Evolutionary conservation across 2,329 filamentous ascomycete genomes (phyloP).

Genomic region (Fusarium sp.): DNA sequence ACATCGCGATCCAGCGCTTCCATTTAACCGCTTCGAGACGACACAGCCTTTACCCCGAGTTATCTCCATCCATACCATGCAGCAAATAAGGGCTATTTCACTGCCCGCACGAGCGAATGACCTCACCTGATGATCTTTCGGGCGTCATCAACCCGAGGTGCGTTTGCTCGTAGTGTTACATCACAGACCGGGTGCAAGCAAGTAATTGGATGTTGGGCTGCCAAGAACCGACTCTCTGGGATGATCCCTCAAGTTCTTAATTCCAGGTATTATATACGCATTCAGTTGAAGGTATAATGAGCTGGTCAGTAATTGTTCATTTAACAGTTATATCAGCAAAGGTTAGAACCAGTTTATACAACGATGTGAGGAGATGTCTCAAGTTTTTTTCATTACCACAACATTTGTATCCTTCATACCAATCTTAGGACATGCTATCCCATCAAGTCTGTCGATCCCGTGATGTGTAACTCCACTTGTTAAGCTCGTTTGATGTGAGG

Average conservation of each 20-base stretch:
- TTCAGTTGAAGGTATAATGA: too few relatives aligned
- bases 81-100: background rate
- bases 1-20: background rate
- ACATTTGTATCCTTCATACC: too few relatives aligned
- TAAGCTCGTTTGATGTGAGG: background rate
- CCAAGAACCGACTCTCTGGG: background rate
- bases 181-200: background rate
- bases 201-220: background rate
- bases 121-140: constrained; percentile 3
- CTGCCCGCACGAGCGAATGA: constrained; percentile 11
- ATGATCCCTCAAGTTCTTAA: background rate
- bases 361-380: too few relatives aligned
- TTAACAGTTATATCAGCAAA: too few relatives aligned
- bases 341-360: too few relatives aligned
- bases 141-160: constrained; percentile 4
- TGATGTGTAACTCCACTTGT: background rate
- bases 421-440: too few relatives aligned
- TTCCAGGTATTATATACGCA: background rate
- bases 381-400: too few relatives aligned
- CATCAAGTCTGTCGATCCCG: too few relatives aligned
- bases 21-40: constrained; percentile 20
- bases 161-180: background rate
- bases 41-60: background rate
- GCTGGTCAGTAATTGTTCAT: too few relatives aligned
- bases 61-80: background rate